Evolutionary conservation across 1,139 yeast genomes (phyloP).

Genomic region (Sugiyamaella castrensis): DNA sequence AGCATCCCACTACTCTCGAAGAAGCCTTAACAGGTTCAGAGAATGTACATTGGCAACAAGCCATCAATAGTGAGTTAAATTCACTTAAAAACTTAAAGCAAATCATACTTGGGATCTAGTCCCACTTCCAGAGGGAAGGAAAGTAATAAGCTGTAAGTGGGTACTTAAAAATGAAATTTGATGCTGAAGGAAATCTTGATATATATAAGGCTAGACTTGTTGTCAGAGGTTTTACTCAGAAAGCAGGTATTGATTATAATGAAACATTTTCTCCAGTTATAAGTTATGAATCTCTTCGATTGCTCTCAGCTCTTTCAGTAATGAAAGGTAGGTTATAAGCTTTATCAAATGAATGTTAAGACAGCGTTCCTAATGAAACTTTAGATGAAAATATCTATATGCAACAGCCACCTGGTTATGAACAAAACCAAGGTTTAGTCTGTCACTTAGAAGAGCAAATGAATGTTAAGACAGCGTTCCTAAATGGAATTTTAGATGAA

Average conservation of each 20-base stretch:
- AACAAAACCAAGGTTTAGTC: background rate
- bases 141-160: background rate
- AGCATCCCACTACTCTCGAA: too few relatives aligned
- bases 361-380: conserved; percentile 2
- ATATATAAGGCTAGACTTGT: conserved; percentile 7
- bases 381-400: conserved; percentile 2
- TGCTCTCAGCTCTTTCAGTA: background rate
- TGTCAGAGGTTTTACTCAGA: conserved; percentile 6
- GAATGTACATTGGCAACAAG: too few relatives aligned
- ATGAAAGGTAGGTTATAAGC: background rate
- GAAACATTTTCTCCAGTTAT: conserved; percentile 6
- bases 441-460: background rate
- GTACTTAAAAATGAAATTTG: background rate
- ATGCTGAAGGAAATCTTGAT: conserved; percentile 1
- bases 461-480: conserved; percentile 3
- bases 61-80: too few relatives aligned
- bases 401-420: conserved; percentile 3
- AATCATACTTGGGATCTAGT: conserved; percentile 1
- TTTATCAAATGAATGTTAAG: conserved; percentile 8
- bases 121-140: background rate
- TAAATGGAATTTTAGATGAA: conserved; percentile 3
- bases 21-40: too few relatives aligned
- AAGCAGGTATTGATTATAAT: conserved; percentile 1
- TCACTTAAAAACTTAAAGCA: too few relatives aligned
- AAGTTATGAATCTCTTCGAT: background rate